Evolutionary conservation across 176 grass and related monocot genomes (phyloP).

Genomic region (Poa pratensis): DNA sequence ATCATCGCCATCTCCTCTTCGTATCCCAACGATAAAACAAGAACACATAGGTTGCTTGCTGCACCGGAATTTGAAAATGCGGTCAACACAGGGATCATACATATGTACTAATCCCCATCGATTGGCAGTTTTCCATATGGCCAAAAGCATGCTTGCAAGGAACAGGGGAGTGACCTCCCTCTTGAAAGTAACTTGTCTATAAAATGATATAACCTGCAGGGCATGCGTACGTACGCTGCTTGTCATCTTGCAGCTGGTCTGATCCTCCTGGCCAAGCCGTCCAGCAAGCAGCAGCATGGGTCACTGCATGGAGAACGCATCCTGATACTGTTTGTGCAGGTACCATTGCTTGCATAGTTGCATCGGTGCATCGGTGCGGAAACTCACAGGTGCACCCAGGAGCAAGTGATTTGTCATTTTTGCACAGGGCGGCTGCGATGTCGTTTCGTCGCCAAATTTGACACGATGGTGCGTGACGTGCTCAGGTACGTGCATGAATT

Average conservation of each 20-base stretch:
- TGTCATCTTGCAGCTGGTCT: conserved; percentile 16
- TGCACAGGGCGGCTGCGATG: too few species aligned
- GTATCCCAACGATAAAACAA: not conserved
- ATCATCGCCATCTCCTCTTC: not conserved
- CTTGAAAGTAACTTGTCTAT: not conserved
- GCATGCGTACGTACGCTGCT: not conserved
- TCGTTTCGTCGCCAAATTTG: too few species aligned
- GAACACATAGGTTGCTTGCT: not conserved
- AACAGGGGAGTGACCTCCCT: not conserved
- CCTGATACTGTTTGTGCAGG: not conserved
- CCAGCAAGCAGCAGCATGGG: not conserved
- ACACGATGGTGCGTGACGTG: too few species aligned
- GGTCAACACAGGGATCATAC: not conserved
- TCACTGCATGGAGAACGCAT: too few species aligned
- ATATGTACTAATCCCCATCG: not conserved
- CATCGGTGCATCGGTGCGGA: too few species aligned
- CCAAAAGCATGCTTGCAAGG: conserved; percentile 48
- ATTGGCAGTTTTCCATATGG: not conserved
- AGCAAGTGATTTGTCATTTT: too few species aligned
- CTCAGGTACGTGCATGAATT: too few species aligned
- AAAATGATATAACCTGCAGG: not conserved
- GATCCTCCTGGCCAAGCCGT: not conserved
- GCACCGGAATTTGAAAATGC: conserved; percentile 8
- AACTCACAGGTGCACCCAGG: too few species aligned
- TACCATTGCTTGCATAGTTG: too few species aligned